These are phyloP conservation scores for Cornus kousa DNA, from an alignment of 148 eudicot species.

Conservation along the genomic window DNA sequence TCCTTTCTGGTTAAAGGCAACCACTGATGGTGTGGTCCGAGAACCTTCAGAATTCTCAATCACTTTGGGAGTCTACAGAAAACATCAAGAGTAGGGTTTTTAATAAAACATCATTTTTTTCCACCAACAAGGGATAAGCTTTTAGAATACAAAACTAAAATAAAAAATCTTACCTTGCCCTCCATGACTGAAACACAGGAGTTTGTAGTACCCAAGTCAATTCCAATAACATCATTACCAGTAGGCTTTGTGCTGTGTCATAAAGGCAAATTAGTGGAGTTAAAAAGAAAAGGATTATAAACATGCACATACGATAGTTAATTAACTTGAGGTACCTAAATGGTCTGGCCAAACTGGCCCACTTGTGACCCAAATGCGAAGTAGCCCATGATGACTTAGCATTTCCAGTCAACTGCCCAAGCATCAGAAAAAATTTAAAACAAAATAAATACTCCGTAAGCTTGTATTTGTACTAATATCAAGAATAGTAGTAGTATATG, in stretches of 20 bases:
- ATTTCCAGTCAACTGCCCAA: slow-evolving; percentile 31
- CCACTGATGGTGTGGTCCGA: slow-evolving; percentile 61
- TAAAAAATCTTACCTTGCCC: slow-evolving; percentile 37
- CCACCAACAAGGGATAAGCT: neutral
- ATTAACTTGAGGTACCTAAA: slow-evolving; percentile 30
- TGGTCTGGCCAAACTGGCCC: slow-evolving; percentile 29
- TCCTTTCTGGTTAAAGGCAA: slow-evolving; percentile 49
- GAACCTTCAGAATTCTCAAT: slow-evolving; percentile 63
- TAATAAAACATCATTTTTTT: neutral
- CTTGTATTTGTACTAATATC: too few relatives aligned
- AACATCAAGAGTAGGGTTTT: neutral
- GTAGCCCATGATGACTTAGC: slow-evolving; percentile 17
- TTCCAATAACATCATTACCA: slow-evolving; percentile 52
- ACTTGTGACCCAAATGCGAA: slow-evolving; percentile 19
- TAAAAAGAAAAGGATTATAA: neutral
- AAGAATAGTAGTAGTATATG: too few relatives aligned
- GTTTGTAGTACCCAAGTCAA: slow-evolving; percentile 66
- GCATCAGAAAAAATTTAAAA: neutral
- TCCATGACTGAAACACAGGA: slow-evolving; percentile 68
- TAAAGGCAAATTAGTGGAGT: neutral
- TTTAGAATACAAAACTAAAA: neutral
- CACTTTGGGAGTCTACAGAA: slow-evolving; percentile 47
- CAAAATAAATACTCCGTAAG: too few relatives aligned
- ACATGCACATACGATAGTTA: neutral
- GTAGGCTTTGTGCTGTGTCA: slow-evolving; percentile 36